phyloP scores from a whole-genome alignment of 2,329 filamentous ascomycete genomes.

The Sarocladium strictum region DNA sequence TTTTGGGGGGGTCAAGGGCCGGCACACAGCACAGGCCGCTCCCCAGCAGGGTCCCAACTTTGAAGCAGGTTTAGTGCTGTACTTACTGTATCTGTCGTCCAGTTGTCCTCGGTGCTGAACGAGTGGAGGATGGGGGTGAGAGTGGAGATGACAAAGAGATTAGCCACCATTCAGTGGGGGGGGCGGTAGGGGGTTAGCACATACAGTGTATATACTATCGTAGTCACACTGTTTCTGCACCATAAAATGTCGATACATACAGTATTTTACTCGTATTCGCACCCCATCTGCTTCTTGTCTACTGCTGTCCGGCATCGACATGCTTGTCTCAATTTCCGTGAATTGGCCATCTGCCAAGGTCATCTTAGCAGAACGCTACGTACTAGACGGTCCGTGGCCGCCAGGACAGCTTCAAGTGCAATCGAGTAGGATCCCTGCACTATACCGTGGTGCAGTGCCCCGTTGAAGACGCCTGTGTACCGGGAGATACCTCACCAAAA shows the following conservation, averaged over 20 bases:
- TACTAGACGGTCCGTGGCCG: background rate
- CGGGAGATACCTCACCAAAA: no score
- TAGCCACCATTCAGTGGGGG: background rate
- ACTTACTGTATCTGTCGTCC: no score
- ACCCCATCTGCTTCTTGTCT: background rate
- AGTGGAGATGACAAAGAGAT: conserved; percentile 1
- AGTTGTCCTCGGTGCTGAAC: background rate
- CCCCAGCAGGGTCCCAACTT: background rate
- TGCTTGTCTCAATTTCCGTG: conserved; percentile 9
- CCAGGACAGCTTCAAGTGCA: background rate
- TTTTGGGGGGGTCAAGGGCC: background rate
- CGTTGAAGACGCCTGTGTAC: background rate
- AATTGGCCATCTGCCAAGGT: conserved; percentile 5
- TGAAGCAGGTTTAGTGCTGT: background rate
- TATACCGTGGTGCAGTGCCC: background rate
- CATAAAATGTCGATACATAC: background rate
- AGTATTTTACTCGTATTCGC: background rate
- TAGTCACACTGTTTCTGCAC: background rate
- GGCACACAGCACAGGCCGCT: background rate
- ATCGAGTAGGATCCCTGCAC: background rate
- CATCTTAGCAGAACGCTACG: background rate
- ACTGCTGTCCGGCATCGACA: background rate
- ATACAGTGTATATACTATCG: background rate
- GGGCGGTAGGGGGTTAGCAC: background rate
- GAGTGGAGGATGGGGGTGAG: background rate